phyloP scores from a whole-genome alignment of 2,329 filamentous ascomycete species.

The Ramularia endophylla region DNA sequence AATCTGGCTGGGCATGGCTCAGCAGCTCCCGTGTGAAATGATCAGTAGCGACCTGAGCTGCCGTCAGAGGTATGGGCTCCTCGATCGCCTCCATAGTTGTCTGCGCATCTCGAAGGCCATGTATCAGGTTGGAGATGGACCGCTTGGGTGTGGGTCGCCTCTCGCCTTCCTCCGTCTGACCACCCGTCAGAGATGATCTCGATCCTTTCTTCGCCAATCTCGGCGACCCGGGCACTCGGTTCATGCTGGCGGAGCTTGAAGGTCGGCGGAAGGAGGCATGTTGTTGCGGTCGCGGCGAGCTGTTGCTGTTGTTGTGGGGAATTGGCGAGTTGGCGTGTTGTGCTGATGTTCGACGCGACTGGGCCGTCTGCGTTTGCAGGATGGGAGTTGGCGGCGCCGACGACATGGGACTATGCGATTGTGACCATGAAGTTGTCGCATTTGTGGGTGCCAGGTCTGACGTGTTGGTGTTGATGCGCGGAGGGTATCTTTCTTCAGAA shows the following conservation, averaged over 20 bases:
- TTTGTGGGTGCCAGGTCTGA: too few species aligned
- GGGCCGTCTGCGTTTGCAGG: conserved; percentile 7
- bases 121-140: conserved; percentile 30
- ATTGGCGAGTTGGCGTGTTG: conserved; percentile 5
- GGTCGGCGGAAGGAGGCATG: conserved; percentile 15
- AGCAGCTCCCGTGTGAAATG: conserved; percentile 67
- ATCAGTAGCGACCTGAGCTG: conserved; percentile 33
- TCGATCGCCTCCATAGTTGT: conserved; percentile 29
- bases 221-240: conserved; percentile 13
- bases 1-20: conserved; percentile 48
- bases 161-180: conserved; percentile 13
- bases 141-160: conserved; percentile 28
- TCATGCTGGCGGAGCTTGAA: conserved; percentile 25
- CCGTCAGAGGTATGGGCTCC: conserved; percentile 28
- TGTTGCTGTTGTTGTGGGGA: conserved; percentile 6
- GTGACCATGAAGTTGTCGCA: too few species aligned
- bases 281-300: conserved; percentile 12
- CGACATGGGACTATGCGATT: conserved; percentile 5
- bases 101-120: conserved; percentile 29
- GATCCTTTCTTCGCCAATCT: conserved; percentile 21
- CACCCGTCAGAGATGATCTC: conserved; percentile 21
- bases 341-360: conserved; percentile 13
- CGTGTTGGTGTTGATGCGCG: too few species aligned
- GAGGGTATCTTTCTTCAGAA: too few species aligned
- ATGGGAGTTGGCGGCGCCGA: conserved; percentile 16